Base-by-base conservation (phyloP, 1,284 basidiomycete species). In the Naganishia sp. region DNA sequence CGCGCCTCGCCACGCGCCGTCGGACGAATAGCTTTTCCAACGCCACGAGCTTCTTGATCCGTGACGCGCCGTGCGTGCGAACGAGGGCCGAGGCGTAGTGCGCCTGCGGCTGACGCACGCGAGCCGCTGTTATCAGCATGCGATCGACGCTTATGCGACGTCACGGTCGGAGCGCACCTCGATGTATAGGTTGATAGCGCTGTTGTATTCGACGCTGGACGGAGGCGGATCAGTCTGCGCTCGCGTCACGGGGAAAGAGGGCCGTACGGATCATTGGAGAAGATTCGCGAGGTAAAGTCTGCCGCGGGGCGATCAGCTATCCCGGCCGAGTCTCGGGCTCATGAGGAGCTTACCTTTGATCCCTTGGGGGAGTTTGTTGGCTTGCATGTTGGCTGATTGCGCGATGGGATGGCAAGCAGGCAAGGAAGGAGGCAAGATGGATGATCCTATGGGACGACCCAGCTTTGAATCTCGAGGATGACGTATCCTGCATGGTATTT, bases 201-300 rank as follows among this genome's bases (percentile, higher is more conserved):
- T 51, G 32, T 68, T 68, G 47, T 68, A 68, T 52, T 68, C 63
- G 47, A 68, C 42, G n/a, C 67, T 68, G 51, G 17, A 17, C n/a
- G n/a, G 25, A n/a, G 28, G 5, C 3, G n/a, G 31, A 21, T 53
- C 15, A 61, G n/a, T 4, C 25, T 10, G 6, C 18, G 28, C 2
- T 10, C 13, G 15, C 10, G 15, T 35, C 18, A 15, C n/a, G 23
- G 46, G 41, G 17, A 9, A 18, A 6, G 15, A 11, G 10, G 18
- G 1, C 28, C 65, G 42, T 61, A 66, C 65, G 65, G 65, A 55
- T 66, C 65, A 18, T 62, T 61, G 21, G 65, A 66, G 17, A 66
- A 66, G 43, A 66, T 53, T 21, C 53, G 50, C 17, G 28, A 45
- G 17, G 52, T 58, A 42, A 66, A 66, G 23, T 66, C 65, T 65